Evolutionary conservation across 306 rosid genomes (phyloP).

Genomic region (Hippophae rhamnoides): DNA sequence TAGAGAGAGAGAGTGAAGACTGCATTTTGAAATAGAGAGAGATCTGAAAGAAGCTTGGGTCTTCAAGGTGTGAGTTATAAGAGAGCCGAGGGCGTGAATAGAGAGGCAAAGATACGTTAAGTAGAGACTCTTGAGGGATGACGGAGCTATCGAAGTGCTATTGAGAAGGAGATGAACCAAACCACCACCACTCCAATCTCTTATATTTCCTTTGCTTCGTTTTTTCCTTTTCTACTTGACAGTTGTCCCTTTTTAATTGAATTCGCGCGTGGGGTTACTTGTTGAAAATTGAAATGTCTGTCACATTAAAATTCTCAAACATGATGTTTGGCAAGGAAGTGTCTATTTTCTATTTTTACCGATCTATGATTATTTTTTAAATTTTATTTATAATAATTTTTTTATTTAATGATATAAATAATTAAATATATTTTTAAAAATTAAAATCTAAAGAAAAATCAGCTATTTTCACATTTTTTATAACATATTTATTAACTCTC

Average conservation of each 20-base stretch:
- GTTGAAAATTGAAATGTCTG: background rate
- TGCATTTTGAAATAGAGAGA: conserved; percentile 47
- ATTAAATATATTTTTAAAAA: too few relatives aligned
- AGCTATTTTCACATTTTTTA: too few relatives aligned
- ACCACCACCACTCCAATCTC: too few relatives aligned
- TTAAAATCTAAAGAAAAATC: too few relatives aligned
- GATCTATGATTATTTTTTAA: too few relatives aligned
- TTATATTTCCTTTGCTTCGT: background rate
- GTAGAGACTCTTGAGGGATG: conserved; percentile 14
- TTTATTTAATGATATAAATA: too few relatives aligned
- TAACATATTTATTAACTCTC: too few relatives aligned
- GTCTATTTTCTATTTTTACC: too few relatives aligned
- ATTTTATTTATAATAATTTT: too few relatives aligned
- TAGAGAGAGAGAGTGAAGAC: conserved; percentile 55
- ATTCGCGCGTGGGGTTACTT: background rate
- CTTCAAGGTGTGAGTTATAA: background rate
- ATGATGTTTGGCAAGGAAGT: too few relatives aligned
- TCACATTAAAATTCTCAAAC: too few relatives aligned
- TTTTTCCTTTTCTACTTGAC: background rate
- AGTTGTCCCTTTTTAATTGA: background rate
- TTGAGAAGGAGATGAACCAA: conserved; percentile 27
- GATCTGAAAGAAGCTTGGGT: background rate
- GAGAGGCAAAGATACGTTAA: conserved; percentile 42
- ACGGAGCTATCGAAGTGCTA: conserved; percentile 72
- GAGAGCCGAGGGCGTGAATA: background rate